A percentile compares a stretch with the other conserved stretches of the same genome.
These are phyloP conservation scores for Starmera caribaea DNA, from an alignment of 805 yeast species.

Conservation along the genomic window DNA sequence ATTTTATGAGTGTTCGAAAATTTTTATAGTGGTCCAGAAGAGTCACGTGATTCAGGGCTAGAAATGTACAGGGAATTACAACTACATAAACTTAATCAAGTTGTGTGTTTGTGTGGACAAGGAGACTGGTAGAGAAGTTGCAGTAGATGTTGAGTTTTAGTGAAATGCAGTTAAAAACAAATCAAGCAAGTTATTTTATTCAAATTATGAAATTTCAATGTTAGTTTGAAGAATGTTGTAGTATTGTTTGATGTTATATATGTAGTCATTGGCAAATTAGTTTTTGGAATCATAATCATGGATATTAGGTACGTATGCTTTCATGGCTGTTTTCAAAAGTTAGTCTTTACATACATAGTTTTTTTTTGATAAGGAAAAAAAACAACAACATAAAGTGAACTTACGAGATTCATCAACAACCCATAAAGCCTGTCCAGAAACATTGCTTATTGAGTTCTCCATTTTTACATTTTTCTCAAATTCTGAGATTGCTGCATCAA, in stretches of 20 bases:
- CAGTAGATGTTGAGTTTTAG: neutral
- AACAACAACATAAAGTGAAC: constrained; percentile 5
- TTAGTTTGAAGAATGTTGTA: too few species aligned
- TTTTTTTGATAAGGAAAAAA: too few species aligned
- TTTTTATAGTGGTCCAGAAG: too few species aligned
- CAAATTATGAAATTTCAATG: too few species aligned
- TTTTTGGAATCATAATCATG: constrained; percentile 46
- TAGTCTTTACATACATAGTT: too few species aligned
- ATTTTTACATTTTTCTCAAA: constrained; percentile 51
- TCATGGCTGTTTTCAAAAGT: constrained; percentile 27
- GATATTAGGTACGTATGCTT: constrained; percentile 44
- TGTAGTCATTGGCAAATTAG: constrained; percentile 4
- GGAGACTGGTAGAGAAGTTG: neutral
- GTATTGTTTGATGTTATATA: neutral
- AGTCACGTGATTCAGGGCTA: neutral
- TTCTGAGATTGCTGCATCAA: constrained; percentile 42
- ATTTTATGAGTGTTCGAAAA: neutral
- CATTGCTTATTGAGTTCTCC: constrained; percentile 45
- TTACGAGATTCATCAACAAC: constrained; percentile 36
- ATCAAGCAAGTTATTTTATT: too few species aligned
- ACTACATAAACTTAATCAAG: too few species aligned
- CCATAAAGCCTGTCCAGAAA: constrained; percentile 51
- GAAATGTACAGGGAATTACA: too few species aligned
- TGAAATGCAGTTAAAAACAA: too few species aligned
- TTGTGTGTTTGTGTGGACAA: too few species aligned